Percentiles rank a stretch among this genome's conserved stretches.
Evolutionary conservation across 2,329 filamentous ascomycete species (phyloP).

Genomic region (Aureobasidium sp.): DNA sequence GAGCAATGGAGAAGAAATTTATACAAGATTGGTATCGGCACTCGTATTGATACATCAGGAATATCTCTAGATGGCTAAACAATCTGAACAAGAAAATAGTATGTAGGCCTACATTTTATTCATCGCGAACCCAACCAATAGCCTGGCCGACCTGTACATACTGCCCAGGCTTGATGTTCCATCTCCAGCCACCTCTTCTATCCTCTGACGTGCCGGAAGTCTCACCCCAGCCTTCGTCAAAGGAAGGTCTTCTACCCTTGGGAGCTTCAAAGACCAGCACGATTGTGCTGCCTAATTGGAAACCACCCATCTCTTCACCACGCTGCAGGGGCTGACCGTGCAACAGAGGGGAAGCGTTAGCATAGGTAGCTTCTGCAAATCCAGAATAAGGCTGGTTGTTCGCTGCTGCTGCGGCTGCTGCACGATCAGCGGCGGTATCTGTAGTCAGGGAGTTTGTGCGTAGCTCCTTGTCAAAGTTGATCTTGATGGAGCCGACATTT

Average conservation of each 20-base stretch:
- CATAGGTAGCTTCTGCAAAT: conserved; percentile 87
- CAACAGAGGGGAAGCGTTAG: conserved; percentile 66
- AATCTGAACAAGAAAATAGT: neutral
- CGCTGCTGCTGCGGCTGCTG: conserved; percentile 69
- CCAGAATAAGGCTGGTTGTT: conserved; percentile 81
- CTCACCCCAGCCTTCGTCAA: conserved; percentile 54
- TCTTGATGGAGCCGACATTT: conserved; percentile 91
- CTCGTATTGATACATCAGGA: neutral
- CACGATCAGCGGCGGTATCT: conserved; percentile 82
- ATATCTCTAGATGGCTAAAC: neutral
- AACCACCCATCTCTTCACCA: conserved; percentile 97
- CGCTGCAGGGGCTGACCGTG: conserved; percentile 75
- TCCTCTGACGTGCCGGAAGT: conserved; percentile 41
- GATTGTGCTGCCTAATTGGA: conserved; percentile 89
- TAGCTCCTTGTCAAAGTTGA: conserved; percentile 94
- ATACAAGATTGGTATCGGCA: too few relatives aligned
- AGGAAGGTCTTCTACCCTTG: conserved; percentile 48
- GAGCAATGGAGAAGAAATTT: too few relatives aligned
- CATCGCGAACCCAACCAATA: conserved; percentile 64
- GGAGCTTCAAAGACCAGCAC: conserved; percentile 96
- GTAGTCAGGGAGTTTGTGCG: conserved; percentile 88
- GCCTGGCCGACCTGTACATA: conserved; percentile 83
- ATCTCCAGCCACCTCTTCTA: conserved; percentile 66
- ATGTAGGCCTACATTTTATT: neutral
- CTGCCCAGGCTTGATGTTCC: conserved; percentile 81